Evolutionary conservation across 306 rosid genomes (phyloP).

Genomic region (Glycyrrhiza uralensis): DNA sequence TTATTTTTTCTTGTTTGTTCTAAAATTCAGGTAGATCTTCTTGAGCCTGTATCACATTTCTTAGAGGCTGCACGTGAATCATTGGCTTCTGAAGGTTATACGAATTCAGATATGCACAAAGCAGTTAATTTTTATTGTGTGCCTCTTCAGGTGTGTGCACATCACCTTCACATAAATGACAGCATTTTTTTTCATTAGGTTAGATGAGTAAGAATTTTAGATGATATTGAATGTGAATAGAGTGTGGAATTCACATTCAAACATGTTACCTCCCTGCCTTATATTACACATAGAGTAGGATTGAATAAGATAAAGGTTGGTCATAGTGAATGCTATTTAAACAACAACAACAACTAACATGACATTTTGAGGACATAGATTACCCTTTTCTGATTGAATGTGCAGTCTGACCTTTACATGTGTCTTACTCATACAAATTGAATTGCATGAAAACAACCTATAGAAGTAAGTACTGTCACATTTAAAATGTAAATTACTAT

Average conservation of each 20-base stretch:
- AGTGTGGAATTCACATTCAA: conserved; percentile 4
- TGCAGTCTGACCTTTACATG: not conserved
- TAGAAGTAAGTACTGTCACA: not conserved
- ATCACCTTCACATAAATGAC: not conserved
- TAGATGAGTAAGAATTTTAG: not conserved
- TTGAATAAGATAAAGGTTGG: not conserved
- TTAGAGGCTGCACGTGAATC: conserved; percentile 81
- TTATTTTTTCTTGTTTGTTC: not conserved
- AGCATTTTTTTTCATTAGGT: not conserved
- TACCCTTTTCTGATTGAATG: not conserved
- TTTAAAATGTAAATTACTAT: not conserved
- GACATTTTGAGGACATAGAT: not conserved
- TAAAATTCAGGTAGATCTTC: conserved; percentile 81
- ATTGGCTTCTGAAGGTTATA: conserved; percentile 49
- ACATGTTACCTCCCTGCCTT: not conserved
- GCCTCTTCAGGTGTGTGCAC: conserved; percentile 83
- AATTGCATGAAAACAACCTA: not conserved
- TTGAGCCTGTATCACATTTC: conserved; percentile 96
- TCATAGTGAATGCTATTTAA: not conserved
- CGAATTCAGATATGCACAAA: conserved; percentile 54
- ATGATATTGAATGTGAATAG: not conserved
- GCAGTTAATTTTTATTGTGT: conserved; percentile 73
- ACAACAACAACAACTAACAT: not conserved
- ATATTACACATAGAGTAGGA: not conserved
- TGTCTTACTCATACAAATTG: not conserved